Evolutionary conservation across 2,329 filamentous ascomycete species (phyloP), one percentile per base, ranked within the genome.

Genomic region (Colletotrichum sp.): DNA sequence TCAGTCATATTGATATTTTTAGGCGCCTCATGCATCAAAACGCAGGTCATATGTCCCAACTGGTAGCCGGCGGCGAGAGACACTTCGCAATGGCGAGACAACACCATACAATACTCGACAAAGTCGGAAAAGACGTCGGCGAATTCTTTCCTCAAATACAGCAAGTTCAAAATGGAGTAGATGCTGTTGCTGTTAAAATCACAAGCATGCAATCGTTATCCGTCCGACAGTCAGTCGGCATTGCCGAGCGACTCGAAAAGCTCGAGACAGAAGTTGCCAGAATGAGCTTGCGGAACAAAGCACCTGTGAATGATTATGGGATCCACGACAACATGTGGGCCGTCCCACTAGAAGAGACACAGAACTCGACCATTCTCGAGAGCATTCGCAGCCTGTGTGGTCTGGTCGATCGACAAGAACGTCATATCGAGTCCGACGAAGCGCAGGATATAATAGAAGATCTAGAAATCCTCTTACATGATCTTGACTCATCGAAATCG

Each of bases 381-480:
- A 64, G 57, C 18, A 55, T 71, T 14, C 24, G 12, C 2, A 48
- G 28, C 26, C 18, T 71, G 2, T 64, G 57, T 21, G 10, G 8
- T 6, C 68, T 71, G 0, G 4, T 52, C 3, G 39, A 32, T 3
- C 6, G 36, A 1, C 43, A 61, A 14, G 36, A 36, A 2, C 36
- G 36, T 18, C 3, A 9, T 2, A 2, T 36, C 0, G 39, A 61
- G 1, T 64, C 21, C 1, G 39, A 71, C 2, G 68, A 71, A 32
- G 59, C 68, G 14, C 18, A 64, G 63, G 59, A 28, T 9, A 30
- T 71, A 6, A 18, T 70, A 2, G 57, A 70, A 24, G n/a, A 70
- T 13, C 26, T 70, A 2, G 21, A 24, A n/a, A n/a, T n/a, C n/a
- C n/a, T n/a, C n/a, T n/a, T n/a, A n/a, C n/a, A n/a, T n/a, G n/a